Evolutionary conservation across 768 basidiomycete genomes (phyloP), one percentile per base, ranked within the genome.

Genomic region (Suillus placidus): DNA sequence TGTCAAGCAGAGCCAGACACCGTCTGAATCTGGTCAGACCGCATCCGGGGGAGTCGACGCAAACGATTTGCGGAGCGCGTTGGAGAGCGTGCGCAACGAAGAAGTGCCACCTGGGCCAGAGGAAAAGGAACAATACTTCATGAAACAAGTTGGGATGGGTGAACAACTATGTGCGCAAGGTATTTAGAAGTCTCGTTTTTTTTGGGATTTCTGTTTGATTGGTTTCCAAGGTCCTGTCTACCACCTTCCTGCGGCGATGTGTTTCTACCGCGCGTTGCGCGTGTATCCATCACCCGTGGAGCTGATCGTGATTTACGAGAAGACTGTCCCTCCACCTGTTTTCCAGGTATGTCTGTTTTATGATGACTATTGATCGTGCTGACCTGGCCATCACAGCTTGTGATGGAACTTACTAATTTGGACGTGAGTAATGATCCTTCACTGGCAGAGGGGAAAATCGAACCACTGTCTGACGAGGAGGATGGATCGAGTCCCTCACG

Each of bases 221-320:
- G 26, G 30, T 26, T 57, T 63, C 30, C 32, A 67, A 97, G 97
- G 96, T 43, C 90, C 93, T 51, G 78, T 83, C 34, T 90, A 88
- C 78, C 80, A 90, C 73, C 83, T 98, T 34, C 84, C 88, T 13
- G 90, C 96, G 23, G 96, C 97, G 49, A 78, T 93, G 74, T 87
- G 89, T 49, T 99, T 99, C 86, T 99, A 89, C 85, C 87, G 94
- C 60, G 96, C 95, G 1, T 88, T 99, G 65, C 85, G 91, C 63
- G 95, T 97, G 42, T 99, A 99, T 80, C 97, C 97, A 60, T 88
- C 92, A 37, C 94, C 96, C 0, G 88, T 94, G 38, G 97, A 99
- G 78, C 87, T 99, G 70, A 91, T 99, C 71, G 87, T 91, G 77
- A 96, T 99, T 67, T 97, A 97, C 73, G 89, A 98, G 80, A 91